Conservation (phyloP, 176 grass and related monocot genomes). For the Secale cereale region DNA sequence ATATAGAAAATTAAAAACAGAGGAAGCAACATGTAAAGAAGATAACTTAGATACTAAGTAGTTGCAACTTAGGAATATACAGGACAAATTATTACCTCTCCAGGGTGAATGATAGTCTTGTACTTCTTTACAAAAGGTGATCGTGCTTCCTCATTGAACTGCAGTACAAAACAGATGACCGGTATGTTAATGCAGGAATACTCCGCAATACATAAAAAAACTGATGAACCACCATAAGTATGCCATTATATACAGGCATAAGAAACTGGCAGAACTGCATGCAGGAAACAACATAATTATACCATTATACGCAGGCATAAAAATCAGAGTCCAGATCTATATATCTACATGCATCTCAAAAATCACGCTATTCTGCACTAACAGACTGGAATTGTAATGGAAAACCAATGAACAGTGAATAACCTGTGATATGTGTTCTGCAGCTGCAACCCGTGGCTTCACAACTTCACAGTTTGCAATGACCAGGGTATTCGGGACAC, state of each 20-base stretch:
- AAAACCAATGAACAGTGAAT: slow-evolving; percentile 15
- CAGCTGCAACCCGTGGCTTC: slow-evolving; percentile 77
- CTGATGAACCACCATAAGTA: neutral
- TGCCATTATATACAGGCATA: neutral
- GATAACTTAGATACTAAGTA: neutral
- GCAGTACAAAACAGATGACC: slow-evolving; percentile 7
- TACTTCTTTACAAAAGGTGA: slow-evolving; percentile 93
- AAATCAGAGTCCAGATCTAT: neutral
- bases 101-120: slow-evolving; percentile 99
- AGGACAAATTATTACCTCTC: slow-evolving; percentile 52
- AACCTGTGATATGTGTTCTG: slow-evolving; percentile 90
- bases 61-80: neutral
- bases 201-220: neutral
- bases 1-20: neutral
- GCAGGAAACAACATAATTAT: neutral
- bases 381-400: neutral
- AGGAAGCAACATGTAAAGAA: slow-evolving; percentile 5
- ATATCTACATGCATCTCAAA: neutral
- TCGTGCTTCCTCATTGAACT: slow-evolving; percentile 86
- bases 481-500: slow-evolving; percentile 75
- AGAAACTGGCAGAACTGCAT: neutral
- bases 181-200: neutral
- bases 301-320: neutral
- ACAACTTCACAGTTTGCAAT: slow-evolving; percentile 90
- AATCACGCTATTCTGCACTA: neutral